Conservation (phyloP, 2,329 filamentous ascomycete species). For the Fusarium goolgardi region DNA sequence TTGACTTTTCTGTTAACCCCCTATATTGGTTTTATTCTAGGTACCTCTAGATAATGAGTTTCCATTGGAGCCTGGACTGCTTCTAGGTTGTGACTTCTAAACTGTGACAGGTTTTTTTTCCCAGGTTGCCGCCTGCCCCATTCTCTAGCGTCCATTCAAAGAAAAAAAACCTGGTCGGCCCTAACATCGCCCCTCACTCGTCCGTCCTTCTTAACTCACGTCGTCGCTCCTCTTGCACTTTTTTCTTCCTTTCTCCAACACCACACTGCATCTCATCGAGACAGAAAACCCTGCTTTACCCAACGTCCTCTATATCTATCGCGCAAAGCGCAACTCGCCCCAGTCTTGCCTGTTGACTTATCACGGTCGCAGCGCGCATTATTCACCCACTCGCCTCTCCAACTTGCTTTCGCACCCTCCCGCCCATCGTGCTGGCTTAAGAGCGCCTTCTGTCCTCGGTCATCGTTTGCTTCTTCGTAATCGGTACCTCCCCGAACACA, state of each 20-base stretch:
- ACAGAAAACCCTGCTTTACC: slow-evolving; percentile 38
- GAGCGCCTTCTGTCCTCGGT: slow-evolving; percentile 26
- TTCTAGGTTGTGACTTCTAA: background rate
- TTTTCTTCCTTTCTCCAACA: slow-evolving; percentile 39
- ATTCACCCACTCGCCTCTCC: slow-evolving; percentile 22
- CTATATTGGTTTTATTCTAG: background rate
- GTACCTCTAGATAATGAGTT: background rate
- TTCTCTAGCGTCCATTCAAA: slow-evolving; percentile 38
- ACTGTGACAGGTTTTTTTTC: background rate
- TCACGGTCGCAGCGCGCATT: slow-evolving; percentile 46
- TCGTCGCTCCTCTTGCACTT: slow-evolving; percentile 38
- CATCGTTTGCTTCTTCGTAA: slow-evolving; percentile 34
- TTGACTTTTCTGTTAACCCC: background rate
- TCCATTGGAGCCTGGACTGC: background rate
- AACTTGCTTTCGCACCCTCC: slow-evolving; percentile 16
- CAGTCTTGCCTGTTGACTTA: slow-evolving; percentile 45
- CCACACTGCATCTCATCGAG: slow-evolving; percentile 44
- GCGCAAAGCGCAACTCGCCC: slow-evolving; percentile 39
- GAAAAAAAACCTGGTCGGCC: slow-evolving; percentile 43
- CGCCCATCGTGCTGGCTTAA: slow-evolving; percentile 29
- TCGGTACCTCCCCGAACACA: slow-evolving; percentile 45
- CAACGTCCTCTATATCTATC: slow-evolving; percentile 27
- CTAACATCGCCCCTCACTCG: slow-evolving; percentile 45
- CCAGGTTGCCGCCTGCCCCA: slow-evolving; percentile 41
- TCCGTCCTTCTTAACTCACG: slow-evolving; percentile 39